A percentile compares a stretch with the other conserved stretches of the same genome.
These are phyloP conservation scores for Saccharomyces pastorianus DNA, from an alignment of 1,139 yeast genomes.

Conservation along the genomic window DNA sequence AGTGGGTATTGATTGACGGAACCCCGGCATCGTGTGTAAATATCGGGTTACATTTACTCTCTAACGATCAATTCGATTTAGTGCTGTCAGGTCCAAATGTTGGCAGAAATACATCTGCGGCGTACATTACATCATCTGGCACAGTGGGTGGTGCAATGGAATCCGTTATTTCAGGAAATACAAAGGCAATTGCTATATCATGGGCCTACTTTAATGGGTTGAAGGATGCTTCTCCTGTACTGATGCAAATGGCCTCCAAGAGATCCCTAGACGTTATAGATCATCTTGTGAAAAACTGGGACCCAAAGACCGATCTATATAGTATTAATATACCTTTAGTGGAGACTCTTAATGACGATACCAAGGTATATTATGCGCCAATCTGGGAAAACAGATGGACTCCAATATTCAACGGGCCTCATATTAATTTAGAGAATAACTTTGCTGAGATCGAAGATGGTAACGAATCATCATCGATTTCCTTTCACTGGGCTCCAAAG, in stretches of 20 bases:
- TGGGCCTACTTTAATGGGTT: conserved; percentile 58
- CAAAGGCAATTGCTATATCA: conserved; percentile 69
- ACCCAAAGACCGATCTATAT: conserved; percentile 55
- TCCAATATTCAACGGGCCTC: conserved; percentile 41
- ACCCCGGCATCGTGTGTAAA: conserved; percentile 96
- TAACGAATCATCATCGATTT: conserved; percentile 35
- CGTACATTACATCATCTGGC: conserved; percentile 87
- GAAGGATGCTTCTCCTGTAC: conserved; percentile 44
- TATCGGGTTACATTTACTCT: conserved; percentile 72
- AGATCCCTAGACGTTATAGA: conserved; percentile 56
- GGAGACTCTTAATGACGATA: conserved; percentile 41
- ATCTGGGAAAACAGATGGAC: conserved; percentile 75
- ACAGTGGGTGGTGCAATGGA: conserved; percentile 98
- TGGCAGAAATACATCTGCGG: conserved; percentile 87
- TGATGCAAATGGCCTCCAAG: conserved; percentile 58
- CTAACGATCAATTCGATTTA: conserved; percentile 62
- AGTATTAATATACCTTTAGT: conserved; percentile 77
- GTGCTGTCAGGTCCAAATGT: conserved; percentile 93
- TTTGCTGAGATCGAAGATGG: conserved; percentile 40
- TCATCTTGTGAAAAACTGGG: conserved; percentile 54
- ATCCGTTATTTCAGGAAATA: conserved; percentile 66
- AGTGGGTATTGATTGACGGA: conserved; percentile 82
- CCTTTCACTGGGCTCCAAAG: conserved; percentile 78
- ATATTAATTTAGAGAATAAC: conserved; percentile 24
- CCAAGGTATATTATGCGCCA: conserved; percentile 66